These are phyloP conservation scores for Lentinula sp. DNA, from an alignment of 768 basidiomycete species.

Conservation along the genomic window DNA sequence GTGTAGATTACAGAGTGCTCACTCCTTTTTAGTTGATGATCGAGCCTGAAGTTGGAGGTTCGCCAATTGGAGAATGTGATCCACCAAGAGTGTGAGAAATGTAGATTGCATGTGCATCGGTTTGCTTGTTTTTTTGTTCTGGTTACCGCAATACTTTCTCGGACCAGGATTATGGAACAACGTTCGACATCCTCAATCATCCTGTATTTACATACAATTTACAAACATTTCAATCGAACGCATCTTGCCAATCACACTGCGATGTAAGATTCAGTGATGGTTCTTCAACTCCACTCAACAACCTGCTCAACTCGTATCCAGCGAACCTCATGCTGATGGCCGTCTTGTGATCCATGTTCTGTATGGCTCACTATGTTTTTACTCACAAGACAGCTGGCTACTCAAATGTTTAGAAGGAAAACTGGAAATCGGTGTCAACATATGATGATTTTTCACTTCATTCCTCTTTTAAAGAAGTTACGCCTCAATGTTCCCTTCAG, in stretches of 20 bases:
- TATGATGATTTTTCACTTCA: background rate
- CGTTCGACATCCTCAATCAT: no score
- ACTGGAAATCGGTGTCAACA: background rate
- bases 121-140: background rate
- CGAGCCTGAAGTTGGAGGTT: constrained; percentile 33
- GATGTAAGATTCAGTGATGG: no score
- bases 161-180: no score
- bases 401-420: background rate
- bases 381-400: background rate
- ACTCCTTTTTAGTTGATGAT: constrained; percentile 48
- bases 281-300: no score
- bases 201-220: no score
- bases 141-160: no score
- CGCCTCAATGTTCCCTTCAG: background rate
- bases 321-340: no score
- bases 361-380: background rate
- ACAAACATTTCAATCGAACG: no score
- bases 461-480: background rate
- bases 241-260: no score
- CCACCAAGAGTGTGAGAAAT: background rate
- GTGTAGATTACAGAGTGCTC: constrained; percentile 1
- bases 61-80: constrained; percentile 21
- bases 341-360: background rate
- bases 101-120: background rate
- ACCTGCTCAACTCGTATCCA: no score